Evolutionary conservation across 2,329 filamentous ascomycete genomes (phyloP).

Genomic region (Cordyceps javanica): DNA sequence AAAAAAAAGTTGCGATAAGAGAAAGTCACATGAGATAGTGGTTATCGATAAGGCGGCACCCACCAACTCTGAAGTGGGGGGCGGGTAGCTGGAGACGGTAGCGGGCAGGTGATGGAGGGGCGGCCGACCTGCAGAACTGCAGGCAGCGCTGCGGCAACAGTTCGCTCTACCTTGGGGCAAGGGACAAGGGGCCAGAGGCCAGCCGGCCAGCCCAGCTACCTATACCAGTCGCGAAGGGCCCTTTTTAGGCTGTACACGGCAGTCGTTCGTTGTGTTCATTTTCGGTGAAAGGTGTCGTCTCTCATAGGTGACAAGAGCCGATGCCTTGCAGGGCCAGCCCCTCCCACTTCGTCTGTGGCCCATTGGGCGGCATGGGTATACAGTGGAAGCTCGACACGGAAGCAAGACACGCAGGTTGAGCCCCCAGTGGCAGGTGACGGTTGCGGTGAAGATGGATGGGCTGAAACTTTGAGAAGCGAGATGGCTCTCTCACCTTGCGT

Average conservation of each 20-base stretch:
- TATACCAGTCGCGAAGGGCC: neutral
- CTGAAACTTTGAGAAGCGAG: neutral
- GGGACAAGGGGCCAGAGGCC: neutral
- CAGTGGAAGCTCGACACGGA: neutral
- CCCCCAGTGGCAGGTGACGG: neutral
- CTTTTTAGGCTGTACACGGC: neutral
- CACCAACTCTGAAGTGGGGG: neutral
- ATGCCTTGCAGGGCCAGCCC: constrained; percentile 3
- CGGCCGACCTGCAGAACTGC: neutral
- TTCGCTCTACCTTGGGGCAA: neutral
- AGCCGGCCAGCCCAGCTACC: neutral
- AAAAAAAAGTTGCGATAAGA: constrained; percentile 14
- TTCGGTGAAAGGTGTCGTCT: constrained; percentile 5
- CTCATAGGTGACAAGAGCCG: neutral
- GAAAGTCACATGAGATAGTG: constrained; percentile 11
- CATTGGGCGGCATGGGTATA: neutral
- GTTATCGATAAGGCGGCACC: constrained; percentile 8
- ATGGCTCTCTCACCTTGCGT: neutral
- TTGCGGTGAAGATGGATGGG: neutral
- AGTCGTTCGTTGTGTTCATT: neutral
- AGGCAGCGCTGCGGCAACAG: neutral
- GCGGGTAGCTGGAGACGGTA: neutral
- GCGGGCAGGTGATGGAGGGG: neutral
- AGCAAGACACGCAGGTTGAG: neutral
- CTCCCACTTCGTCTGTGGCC: neutral